Base-by-base conservation (phyloP, 331 rosid genomes). In the Malus hybrid region DNA sequence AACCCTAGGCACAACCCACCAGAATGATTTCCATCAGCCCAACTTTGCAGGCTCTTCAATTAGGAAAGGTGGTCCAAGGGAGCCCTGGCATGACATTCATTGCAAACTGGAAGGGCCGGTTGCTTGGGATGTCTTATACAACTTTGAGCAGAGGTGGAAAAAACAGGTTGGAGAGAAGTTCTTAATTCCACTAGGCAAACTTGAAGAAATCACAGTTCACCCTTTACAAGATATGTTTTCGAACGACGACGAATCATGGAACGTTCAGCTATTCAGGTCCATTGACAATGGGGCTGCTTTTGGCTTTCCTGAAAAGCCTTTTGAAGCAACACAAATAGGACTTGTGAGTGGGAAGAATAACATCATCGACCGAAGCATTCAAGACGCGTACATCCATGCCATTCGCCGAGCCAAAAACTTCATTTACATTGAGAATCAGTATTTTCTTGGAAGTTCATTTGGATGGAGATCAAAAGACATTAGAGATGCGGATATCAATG, bases 31-130 rank as follows among this genome's bases (percentile, higher is more conserved):
- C 59, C 99, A 94, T 70, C 97, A 92, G 64, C 92, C 96, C 0
- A 94, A 90, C 61, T 92, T 94, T 78, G 31, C 88, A 0, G 87
- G 79, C 2, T 84, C 97, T 79, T 87, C 91, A 0, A 86, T 92
- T 3, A 71, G 80, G 52, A 92, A 90, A 83, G 93, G 99, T 11
- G 97, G 97, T 79, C 99, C 99, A 8, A 83, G 93, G 79, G 97
- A 90, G 83, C 99, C 99, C 4, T 92, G 99, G 97, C 97, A 94
- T 78, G 99, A 92, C 69, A 87, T 92, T 72, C 97, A 94, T 54
- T 90, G 96, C 80, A 80, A 79, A 66, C 80, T 94, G 7, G 97
- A 92, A 86, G 99, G 97, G 4, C 93, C 97, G 2, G 63, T 89
- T 78, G 97, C 99, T 81, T 92, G 97, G 97, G 97, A 94, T 75